These are phyloP conservation scores for Pelagomonas calceolata DNA, from an alignment of 108 stramenopile species.

Conservation along the genomic window DNA sequence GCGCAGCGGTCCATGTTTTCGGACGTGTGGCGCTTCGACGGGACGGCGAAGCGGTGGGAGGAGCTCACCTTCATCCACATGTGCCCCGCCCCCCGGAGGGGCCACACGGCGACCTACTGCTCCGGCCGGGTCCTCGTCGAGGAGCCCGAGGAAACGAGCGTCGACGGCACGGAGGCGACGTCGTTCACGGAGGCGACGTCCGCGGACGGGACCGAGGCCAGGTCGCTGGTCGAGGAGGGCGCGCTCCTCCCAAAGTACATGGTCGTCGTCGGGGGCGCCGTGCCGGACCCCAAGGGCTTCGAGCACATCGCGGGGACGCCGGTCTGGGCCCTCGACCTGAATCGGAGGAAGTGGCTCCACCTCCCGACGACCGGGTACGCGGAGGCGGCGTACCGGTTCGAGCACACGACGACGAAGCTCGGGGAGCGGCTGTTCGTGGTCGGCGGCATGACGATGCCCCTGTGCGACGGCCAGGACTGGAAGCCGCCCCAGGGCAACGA, in stretches of 20 bases:
- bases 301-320: not conserved
- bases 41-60: not conserved
- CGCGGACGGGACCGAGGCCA: too few species aligned
- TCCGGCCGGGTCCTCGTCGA: not conserved
- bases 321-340: not conserved
- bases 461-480: not conserved
- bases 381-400: not conserved
- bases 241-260: not conserved
- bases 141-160: not conserved
- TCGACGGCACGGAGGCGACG: not conserved
- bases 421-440: not conserved
- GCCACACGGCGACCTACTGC: not conserved
- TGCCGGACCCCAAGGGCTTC: not conserved
- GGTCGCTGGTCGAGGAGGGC: not conserved
- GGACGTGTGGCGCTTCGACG: not conserved
- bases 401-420: not conserved
- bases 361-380: not conserved
- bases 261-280: not conserved
- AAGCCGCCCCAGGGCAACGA: too few species aligned
- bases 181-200: too few species aligned
- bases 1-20: not conserved
- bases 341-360: not conserved
- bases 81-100: not conserved
- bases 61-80: not conserved
- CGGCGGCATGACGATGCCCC: not conserved